phyloP scores from a whole-genome alignment of 1,284 basidiomycete genomes.

The Ceratobasidium sp. region DNA sequence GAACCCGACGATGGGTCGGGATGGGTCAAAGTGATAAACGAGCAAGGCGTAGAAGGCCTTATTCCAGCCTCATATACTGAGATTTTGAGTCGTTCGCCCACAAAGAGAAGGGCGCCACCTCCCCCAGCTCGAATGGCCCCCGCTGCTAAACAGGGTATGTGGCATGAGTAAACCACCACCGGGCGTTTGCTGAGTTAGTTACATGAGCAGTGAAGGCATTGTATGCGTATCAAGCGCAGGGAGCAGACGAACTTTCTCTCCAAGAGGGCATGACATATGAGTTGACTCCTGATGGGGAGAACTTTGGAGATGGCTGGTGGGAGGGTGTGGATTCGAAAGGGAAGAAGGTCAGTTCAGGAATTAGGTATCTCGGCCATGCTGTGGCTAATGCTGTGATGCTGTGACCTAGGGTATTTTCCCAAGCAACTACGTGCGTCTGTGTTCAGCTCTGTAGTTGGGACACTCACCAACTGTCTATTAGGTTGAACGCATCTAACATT shows the following conservation, averaged over 20 bases:
- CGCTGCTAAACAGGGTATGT: constrained; percentile 30
- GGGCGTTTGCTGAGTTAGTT: neutral
- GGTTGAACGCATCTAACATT: constrained; percentile 40
- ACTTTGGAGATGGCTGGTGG: constrained; percentile 83
- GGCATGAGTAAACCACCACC: neutral
- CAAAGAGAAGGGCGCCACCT: constrained; percentile 34
- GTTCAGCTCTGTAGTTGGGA: constrained; percentile 1
- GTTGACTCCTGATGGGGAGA: constrained; percentile 69
- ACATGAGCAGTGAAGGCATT: constrained; percentile 69
- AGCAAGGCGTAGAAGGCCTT: constrained; percentile 69
- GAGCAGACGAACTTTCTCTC: constrained; percentile 74
- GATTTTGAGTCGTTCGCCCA: constrained; percentile 50
- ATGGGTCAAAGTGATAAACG: constrained; percentile 80
- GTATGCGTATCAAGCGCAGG: constrained; percentile 74
- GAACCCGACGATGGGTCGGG: constrained; percentile 85
- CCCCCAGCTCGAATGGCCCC: constrained; percentile 28
- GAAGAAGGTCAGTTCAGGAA: constrained; percentile 55
- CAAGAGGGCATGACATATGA: constrained; percentile 69
- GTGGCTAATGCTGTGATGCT: neutral
- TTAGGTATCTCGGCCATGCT: neutral
- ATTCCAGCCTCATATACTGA: constrained; percentile 82
- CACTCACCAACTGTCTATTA: neutral
- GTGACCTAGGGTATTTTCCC: constrained; percentile 72
- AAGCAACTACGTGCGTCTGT: constrained; percentile 77
- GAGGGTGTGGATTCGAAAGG: constrained; percentile 74